Conservation (phyloP, 2,329 filamentous ascomycete genomes). For the Raffaelea albimanens region DNA sequence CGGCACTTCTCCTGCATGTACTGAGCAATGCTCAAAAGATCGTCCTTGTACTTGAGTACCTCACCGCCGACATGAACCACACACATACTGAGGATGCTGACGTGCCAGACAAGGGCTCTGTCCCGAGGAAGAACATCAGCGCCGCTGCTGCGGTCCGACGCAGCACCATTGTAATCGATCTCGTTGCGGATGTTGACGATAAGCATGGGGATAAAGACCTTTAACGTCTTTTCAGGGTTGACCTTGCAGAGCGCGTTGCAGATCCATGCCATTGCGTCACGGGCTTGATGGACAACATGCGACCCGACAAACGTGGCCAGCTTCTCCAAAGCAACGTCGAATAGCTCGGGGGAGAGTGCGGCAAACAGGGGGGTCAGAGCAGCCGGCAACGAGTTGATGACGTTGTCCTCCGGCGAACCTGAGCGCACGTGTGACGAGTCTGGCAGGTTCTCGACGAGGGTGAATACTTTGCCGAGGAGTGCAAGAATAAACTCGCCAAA, state of each 20-base stretch:
- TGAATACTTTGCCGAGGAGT: constrained; percentile 89
- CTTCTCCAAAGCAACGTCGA: constrained; percentile 85
- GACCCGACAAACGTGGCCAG: constrained; percentile 83
- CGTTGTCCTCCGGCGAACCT: constrained; percentile 90
- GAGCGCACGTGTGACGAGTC: constrained; percentile 81
- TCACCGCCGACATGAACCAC: constrained; percentile 91
- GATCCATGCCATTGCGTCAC: constrained; percentile 98
- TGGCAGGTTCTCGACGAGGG: constrained; percentile 85
- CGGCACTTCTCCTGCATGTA: constrained; percentile 97
- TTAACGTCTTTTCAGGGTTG: constrained; percentile 85
- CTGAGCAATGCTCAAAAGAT: constrained; percentile 81
- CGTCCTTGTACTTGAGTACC: constrained; percentile 78
- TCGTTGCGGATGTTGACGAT: constrained; percentile 89
- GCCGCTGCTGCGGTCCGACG: constrained; percentile 86
- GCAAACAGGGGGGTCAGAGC: constrained; percentile 86
- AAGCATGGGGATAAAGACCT: constrained; percentile 81
- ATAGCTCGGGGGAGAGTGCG: constrained; percentile 84
- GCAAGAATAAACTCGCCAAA: constrained; percentile 89
- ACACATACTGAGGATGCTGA: constrained; percentile 96
- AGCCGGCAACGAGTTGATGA: constrained; percentile 89
- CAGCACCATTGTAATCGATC: constrained; percentile 93
- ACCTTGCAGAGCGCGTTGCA: constrained; percentile 95
- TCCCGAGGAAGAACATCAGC: constrained; percentile 90
- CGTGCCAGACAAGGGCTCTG: constrained; percentile 88
- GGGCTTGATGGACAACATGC: constrained; percentile 92